These are phyloP conservation scores for Trypanosomatidae sp. DNA, from an alignment of 208 protist genomes.

Conservation along the genomic window DNA sequence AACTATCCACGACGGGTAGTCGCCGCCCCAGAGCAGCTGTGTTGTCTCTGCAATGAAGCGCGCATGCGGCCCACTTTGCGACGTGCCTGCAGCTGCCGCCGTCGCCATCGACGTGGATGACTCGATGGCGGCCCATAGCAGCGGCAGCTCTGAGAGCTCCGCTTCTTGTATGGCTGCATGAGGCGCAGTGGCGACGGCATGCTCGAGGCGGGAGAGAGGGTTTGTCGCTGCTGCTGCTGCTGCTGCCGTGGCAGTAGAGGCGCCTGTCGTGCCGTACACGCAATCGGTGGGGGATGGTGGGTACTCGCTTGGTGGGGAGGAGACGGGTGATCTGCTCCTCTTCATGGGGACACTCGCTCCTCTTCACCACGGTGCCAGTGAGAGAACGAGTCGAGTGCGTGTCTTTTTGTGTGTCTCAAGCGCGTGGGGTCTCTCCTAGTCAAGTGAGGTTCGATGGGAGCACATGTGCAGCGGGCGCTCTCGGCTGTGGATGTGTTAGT, in stretches of 20 bases:
- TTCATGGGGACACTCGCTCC: neutral
- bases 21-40: conserved; percentile 21
- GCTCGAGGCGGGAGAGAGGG: conserved; percentile 10
- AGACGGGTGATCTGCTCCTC: neutral
- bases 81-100: neutral
- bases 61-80: conserved; percentile 5
- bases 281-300: neutral
- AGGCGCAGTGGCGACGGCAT: neutral
- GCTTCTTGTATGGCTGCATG: neutral
- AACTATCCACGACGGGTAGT: conserved; percentile 27
- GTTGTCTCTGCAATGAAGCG: conserved; percentile 20
- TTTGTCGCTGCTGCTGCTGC: conserved; percentile 4
- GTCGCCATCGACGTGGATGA: conserved; percentile 1
- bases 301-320: neutral
- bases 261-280: neutral
- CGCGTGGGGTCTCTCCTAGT: neutral
- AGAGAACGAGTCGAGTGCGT: neutral
- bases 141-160: conserved; percentile 11
- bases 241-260: neutral
- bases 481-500: neutral
- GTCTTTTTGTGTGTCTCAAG: neutral
- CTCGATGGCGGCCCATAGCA: conserved; percentile 25
- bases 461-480: neutral
- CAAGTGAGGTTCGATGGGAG: neutral
- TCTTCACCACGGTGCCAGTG: neutral